Evolutionary conservation across 805 yeast genomes (phyloP), one percentile per base, ranked within the genome.

Genomic region (Metschnikowia similis): DNA sequence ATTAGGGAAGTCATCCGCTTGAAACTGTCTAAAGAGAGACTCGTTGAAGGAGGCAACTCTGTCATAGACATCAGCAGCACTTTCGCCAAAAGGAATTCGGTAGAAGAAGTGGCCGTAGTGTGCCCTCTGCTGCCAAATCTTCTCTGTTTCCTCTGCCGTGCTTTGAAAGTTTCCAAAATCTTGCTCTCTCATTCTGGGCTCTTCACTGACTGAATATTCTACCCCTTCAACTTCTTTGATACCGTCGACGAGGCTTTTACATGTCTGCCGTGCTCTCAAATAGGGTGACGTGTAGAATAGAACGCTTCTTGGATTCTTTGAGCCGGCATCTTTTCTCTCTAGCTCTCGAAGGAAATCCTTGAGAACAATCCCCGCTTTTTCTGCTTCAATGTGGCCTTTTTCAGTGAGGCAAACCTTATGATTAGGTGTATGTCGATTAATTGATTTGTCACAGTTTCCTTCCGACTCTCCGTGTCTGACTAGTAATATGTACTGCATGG

Each of bases 1-100:
- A 51, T 81, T 80, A n/a, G 97, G 90, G 62, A 88, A 87, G 57
- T 80, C 76, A 14, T 79, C 83, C 41, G 72, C 65, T 52, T 80
- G 80, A 61, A 91, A 90, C 64, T 87, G 94, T 43, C 97, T 75
- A 63, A 85, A 89, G 36, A 91, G 66, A 0, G 96, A 82, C 66
- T 89, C 96, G 64, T 89, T 89, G 66, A 91, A 91, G 13, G 94
- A 87, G 2, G 96, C 87, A 54, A 91, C 85, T 43, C 97, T 74
- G 66, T 91, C 97, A 66, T 83, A 91, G 8, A 91, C 97, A 66
- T 91, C 97, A 0, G 97, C 97, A 0, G 97, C 97, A 59, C 94
- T 85, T 66, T 91, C 97, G 9, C 97, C 97, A 60, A 87, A 83
- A 4, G 96, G 96, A 30, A 91, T 91, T 48, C 97, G 69, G 65